Evolutionary conservation across 1,139 yeast genomes (phyloP).

Genomic region (Pichia kudriavzevii): DNA sequence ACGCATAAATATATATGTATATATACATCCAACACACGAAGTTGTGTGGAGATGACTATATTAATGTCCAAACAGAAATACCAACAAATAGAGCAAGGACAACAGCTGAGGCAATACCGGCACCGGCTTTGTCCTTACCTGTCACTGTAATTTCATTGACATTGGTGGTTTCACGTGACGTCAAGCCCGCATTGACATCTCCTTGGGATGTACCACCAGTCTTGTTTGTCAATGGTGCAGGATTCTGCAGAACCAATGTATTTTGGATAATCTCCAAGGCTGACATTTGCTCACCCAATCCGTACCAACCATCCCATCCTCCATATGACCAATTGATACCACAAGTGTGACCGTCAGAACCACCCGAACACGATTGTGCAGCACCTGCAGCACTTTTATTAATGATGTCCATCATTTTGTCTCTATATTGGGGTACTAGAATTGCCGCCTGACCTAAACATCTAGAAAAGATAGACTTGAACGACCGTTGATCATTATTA

Average conservation of each 20-base stretch:
- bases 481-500: slow-evolving; percentile 69
- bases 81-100: slow-evolving; percentile 59
- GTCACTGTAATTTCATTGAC: slow-evolving; percentile 36
- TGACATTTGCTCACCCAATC: slow-evolving; percentile 53
- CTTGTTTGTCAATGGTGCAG: slow-evolving; percentile 48
- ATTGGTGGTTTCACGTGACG: slow-evolving; percentile 21
- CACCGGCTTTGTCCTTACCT: slow-evolving; percentile 77
- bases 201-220: slow-evolving; percentile 41
- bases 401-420: slow-evolving; percentile 38
- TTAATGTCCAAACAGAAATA: slow-evolving; percentile 59
- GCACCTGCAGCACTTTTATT: slow-evolving; percentile 46
- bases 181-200: slow-evolving; percentile 42
- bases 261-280: slow-evolving; percentile 49
- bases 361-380: slow-evolving; percentile 53
- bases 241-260: slow-evolving; percentile 34
- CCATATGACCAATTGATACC: slow-evolving; percentile 47
- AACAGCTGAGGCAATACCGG: slow-evolving; percentile 76
- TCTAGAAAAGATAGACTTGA: slow-evolving; percentile 66
- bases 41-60: slow-evolving; percentile 2
- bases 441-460: slow-evolving; percentile 53
- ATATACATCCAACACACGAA: slow-evolving; percentile 1
- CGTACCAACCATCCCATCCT: slow-evolving; percentile 45
- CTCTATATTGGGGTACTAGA: slow-evolving; percentile 45
- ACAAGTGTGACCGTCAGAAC: slow-evolving; percentile 49
- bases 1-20: too few species aligned